Evolutionary conservation across 1,284 basidiomycete species (phyloP).

Genomic region (Rhodofomes roseus): DNA sequence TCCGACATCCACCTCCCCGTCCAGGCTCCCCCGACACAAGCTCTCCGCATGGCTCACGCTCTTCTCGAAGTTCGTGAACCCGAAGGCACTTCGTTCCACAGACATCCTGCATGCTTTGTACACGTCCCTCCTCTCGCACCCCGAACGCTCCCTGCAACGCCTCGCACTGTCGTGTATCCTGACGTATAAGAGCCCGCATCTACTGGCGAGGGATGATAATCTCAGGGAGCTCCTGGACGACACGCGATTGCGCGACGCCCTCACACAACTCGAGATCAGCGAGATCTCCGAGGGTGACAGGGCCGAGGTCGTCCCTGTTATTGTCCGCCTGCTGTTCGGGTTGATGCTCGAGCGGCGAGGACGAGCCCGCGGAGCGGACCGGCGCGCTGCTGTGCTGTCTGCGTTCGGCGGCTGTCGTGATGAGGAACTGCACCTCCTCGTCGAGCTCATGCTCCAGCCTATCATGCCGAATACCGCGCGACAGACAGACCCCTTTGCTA

Average conservation of each 20-base stretch:
- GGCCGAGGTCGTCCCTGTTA: conserved; percentile 66
- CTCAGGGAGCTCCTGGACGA: conserved; percentile 80
- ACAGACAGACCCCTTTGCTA: conserved; percentile 18
- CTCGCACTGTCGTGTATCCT: conserved; percentile 79
- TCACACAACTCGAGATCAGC: conserved; percentile 70
- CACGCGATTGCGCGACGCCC: conserved; percentile 85
- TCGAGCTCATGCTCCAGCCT: conserved; percentile 90
- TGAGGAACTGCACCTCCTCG: conserved; percentile 74
- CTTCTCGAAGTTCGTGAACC: conserved; percentile 88
- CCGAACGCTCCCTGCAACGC: conserved; percentile 78
- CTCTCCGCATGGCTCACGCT: conserved; percentile 79
- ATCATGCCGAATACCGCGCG: conserved; percentile 39
- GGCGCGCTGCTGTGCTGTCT: conserved; percentile 75
- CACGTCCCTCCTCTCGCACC: conserved; percentile 77
- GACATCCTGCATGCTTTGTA: conserved; percentile 70
- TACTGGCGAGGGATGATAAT: conserved; percentile 66
- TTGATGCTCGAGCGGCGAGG: conserved; percentile 84
- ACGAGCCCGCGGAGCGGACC: conserved; percentile 67
- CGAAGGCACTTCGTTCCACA: conserved; percentile 79
- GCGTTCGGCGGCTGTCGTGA: conserved; percentile 70
- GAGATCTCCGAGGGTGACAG: conserved; percentile 66
- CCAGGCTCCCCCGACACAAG: conserved; percentile 50
- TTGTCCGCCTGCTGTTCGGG: conserved; percentile 85
- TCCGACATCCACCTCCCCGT: conserved; percentile 29
- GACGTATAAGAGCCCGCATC: conserved; percentile 76